Evolutionary conservation across 2,329 filamentous ascomycete genomes (phyloP), one percentile per base, ranked within the genome.

Genomic region (Alternaria rosae): DNA sequence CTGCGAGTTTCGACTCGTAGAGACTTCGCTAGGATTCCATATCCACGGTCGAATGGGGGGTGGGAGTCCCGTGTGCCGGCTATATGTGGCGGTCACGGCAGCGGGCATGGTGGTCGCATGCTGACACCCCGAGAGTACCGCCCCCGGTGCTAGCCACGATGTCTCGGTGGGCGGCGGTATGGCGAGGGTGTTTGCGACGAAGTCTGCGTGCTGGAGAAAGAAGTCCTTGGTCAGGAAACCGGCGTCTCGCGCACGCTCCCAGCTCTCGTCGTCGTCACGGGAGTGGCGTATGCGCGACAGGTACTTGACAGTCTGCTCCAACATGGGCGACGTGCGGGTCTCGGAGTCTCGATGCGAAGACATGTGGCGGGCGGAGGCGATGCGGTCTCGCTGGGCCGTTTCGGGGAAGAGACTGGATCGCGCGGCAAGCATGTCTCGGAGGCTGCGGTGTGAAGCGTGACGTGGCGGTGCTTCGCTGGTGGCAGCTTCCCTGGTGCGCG

Each of bases 121-220:
- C 72, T 91, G 89, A 25, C 83, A 86, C 4, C 89, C 89, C 12
- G 84, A 84, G 65, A 90, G 88, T 0, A 87, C 81, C 54, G 86
- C 84, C 20, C 89, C 88, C 6, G 87, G 84, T 54, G 85, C 83
- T 11, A 91, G 78, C 87, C 88, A 90, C 8, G 88, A 90, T 51
- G 84, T 88, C 54, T 82, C 78, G 3, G 77, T 70, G n/a, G 86
- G 84, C 2, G 83, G 82, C 3, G 82, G 79, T 15, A 89, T 81
- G 28, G 78, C 81, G 20, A 77, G 74, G 15, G 85, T 83, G 67
- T 89, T 84, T 25, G 88, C 80, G 43, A 89, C 80, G 60, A 90
- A 88, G 70, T 90, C 88, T 54, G 85, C 76, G 59, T 83, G 76
- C 62, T 85, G 82, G 64, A 84, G 81, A 57, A 85, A 84, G 70